Evolutionary conservation across 2,329 filamentous ascomycete genomes (phyloP), one percentile per base, ranked within the genome.

Genomic region (Sporothrix variecibatus): DNA sequence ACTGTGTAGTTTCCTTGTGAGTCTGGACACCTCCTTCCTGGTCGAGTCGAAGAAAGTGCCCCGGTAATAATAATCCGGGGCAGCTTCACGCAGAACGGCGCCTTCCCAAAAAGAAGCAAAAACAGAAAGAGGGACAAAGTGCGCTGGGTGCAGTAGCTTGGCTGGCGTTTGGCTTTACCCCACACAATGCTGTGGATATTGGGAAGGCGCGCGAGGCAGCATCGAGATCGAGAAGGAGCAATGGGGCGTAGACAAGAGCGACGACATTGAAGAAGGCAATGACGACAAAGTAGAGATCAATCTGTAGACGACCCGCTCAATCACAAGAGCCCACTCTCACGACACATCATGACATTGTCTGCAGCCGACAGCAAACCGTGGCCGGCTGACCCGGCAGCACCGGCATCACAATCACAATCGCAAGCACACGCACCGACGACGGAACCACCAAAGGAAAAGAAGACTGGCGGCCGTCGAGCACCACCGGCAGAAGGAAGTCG

Each of bases 11-110:
- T 20, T 49, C 43, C 43, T 49, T 49, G 43, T 49, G 43, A 20
- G 4, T 49, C 40, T 43, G 40, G 40, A 15, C 12, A 15, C 12
- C 53, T 12, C 23, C 51, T 31, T 38, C 7, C 38, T 28, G 11
- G 38, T 3, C n/a, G 3, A 11, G 34, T 11, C 15, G 56, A 60
- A 34, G 38, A 65, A 65, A 28, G 15, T 43, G n/a, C 11, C 60
- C 43, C 67, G 67, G 67, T 28, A 56, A 70, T 70, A 12, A 26
- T 26, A 70, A 56, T 40, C 49, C 67, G 67, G 67, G 67, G 65
- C 60, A 43, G 60, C 9, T 34, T n/a, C 34, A 26, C 20, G 3
- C 15, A 15, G 4, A n/a, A 17, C 43, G 65, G 65, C 65, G 65
- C 67, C 67, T 69, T 69, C 67, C 67, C 67, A 69, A 68, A 68